phyloP scores from a whole-genome alignment of 768 basidiomycete genomes.

The Kwoniella sp. region DNA sequence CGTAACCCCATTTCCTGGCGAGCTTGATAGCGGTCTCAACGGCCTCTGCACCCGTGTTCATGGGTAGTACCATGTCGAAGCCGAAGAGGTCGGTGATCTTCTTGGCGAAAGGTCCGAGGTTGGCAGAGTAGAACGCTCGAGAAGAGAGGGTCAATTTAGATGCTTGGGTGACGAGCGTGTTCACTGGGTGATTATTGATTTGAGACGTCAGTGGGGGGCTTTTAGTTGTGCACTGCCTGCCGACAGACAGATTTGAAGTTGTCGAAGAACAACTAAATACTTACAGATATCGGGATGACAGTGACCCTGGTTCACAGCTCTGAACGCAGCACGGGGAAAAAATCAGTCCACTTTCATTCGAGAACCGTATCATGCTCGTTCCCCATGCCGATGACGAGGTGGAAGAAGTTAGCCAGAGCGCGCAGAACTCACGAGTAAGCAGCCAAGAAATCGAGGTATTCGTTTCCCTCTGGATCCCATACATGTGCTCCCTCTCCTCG shows the following conservation, averaged over 20 bases:
- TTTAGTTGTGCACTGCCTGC: slow-evolving; percentile 15
- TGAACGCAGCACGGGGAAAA: slow-evolving; percentile 55
- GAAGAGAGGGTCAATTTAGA: slow-evolving; percentile 89
- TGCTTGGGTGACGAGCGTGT: slow-evolving; percentile 78
- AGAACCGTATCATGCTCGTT: too few relatives aligned
- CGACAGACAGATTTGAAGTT: background rate
- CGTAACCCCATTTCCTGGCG: slow-evolving; percentile 95
- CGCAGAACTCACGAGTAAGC: slow-evolving; percentile 90
- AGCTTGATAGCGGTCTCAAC: slow-evolving; percentile 97
- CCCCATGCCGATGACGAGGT: too few relatives aligned
- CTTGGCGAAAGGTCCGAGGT: slow-evolving; percentile 87
- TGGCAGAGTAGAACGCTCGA: slow-evolving; percentile 91
- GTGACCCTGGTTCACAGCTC: slow-evolving; percentile 83
- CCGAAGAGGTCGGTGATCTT: slow-evolving; percentile 80
- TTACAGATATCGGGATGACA: slow-evolving; percentile 40
- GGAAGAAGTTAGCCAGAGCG: background rate
- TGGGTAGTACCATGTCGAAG: slow-evolving; percentile 93
- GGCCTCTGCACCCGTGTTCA: slow-evolving; percentile 99
- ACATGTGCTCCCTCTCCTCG: slow-evolving; percentile 74
- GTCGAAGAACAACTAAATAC: slow-evolving; percentile 9
- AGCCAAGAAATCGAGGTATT: slow-evolving; percentile 97
- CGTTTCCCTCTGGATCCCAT: slow-evolving; percentile 91
- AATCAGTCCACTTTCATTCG: too few relatives aligned
- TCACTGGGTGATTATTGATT: slow-evolving; percentile 92
- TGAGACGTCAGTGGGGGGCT: slow-evolving; percentile 72